Evolutionary conservation across 306 rosid genomes (phyloP), one percentile per base, ranked within the genome.

Genomic region (Cicer yamashitae): DNA sequence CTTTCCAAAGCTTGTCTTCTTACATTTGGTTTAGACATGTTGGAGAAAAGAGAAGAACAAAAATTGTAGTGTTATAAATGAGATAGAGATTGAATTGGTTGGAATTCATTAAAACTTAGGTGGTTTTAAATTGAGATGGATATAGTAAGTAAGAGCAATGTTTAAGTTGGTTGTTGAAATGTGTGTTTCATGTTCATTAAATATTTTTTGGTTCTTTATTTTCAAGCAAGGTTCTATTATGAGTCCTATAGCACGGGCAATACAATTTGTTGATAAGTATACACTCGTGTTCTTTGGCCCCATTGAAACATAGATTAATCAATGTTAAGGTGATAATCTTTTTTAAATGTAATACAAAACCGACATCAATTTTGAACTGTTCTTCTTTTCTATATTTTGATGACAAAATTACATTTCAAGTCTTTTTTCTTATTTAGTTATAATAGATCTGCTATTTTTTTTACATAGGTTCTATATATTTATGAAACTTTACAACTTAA

Each of bases 141-240:
- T 20, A 61, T 25, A 25, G 76, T 45, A 10, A 46, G 74, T 40
- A 14, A 8, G 68, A 30, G 46, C 22, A 65, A 53, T 69, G 71
- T 57, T 12, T 53, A 22, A 81, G 61, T 81, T 76, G 96, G 96
- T 86, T 88, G 99, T 89, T 94, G 88, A 82, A 72, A 71, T 81
- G 98, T 84, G 86, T 75, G 84, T 78, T 87, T 94, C 96, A 88
- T 67, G 81, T 73, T 20, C 47, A 82, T 82, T 75, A 74, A 74
- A 43, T 40, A 30, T 62, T 62, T 62, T 74, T 82, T 84, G 41
- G 88, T 81, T 73, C 91, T 91, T 94, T 48, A 60, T 79, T 84
- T 83, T 79, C 57, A 94, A 91, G 97, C 91, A 89, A 94, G 76
- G 81, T 79, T 76, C 67, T 60, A 51, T 69, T 81, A 57, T 75